These are phyloP conservation scores for Quaeritorhiza haematococci DNA, from an alignment of 371 early-diverging fungal genomes.

Conservation along the genomic window DNA sequence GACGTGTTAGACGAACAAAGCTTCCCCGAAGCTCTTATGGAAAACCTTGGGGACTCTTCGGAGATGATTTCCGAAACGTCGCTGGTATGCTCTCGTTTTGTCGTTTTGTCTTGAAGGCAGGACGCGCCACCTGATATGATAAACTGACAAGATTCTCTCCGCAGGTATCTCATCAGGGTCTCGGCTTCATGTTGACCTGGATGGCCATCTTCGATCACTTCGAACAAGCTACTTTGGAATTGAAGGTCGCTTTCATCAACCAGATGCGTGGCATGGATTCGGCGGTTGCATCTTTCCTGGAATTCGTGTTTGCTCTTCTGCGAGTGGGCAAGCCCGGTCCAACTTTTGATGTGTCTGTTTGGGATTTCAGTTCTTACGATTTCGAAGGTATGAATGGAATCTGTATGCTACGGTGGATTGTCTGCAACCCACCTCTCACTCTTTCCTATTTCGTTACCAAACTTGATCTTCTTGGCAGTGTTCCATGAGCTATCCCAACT, in stretches of 20 bases:
- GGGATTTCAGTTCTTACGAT: slow-evolving; percentile 65
- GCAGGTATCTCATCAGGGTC: slow-evolving; percentile 21
- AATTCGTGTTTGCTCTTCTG: slow-evolving; percentile 58
- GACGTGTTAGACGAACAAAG: no score
- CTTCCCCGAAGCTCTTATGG: no score
- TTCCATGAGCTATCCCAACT: slow-evolving; percentile 51
- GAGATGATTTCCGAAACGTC: no score
- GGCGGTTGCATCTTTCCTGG: slow-evolving; percentile 52
- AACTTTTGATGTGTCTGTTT: slow-evolving; percentile 65
- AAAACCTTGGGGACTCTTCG: no score
- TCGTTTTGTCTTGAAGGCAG: background rate
- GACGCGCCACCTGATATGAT: no score
- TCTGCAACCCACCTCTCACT: no score
- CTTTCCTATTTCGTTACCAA: no score
- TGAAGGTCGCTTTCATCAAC: slow-evolving; percentile 22
- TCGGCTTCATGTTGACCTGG: slow-evolving; percentile 71
- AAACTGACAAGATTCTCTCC: no score
- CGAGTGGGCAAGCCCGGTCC: slow-evolving; percentile 47
- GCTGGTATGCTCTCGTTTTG: no score
- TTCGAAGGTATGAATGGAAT: slow-evolving; percentile 40
- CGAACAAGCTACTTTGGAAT: slow-evolving; percentile 47
- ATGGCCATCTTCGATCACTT: slow-evolving; percentile 71
- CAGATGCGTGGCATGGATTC: no score
- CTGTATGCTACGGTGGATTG: background rate
- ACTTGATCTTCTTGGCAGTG: slow-evolving; percentile 20